Evolutionary conservation across 495 filamentous ascomycete species (phyloP).

Genomic region (Neurospora tetraspora): DNA sequence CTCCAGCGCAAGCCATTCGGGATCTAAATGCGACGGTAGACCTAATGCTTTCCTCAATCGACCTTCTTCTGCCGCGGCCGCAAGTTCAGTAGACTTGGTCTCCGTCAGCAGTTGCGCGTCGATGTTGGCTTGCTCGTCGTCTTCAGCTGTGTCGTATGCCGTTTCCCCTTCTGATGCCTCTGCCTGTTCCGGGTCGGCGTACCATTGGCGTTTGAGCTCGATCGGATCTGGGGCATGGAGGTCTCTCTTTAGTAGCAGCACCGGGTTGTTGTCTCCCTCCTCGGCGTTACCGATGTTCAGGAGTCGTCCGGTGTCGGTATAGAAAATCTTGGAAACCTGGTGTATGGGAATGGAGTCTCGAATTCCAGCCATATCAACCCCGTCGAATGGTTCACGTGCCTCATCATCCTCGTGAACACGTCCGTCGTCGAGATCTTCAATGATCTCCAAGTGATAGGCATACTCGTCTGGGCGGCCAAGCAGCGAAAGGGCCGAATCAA

Average conservation of each 20-base stretch:
- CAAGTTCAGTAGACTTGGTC: slow-evolving; percentile 12
- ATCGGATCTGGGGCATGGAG: slow-evolving; percentile 62
- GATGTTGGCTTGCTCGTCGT: slow-evolving; percentile 49
- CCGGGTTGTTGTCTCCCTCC: slow-evolving; percentile 69
- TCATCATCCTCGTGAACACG: slow-evolving; percentile 78
- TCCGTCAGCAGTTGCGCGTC: slow-evolving; percentile 56
- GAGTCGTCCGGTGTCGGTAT: slow-evolving; percentile 90
- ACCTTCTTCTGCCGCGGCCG: background rate
- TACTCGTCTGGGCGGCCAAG: slow-evolving; percentile 50
- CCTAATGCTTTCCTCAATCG: slow-evolving; percentile 40
- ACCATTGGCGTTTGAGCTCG: slow-evolving; percentile 13
- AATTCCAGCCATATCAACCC: slow-evolving; percentile 63
- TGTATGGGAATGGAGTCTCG: slow-evolving; percentile 78
- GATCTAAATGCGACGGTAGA: slow-evolving; percentile 72
- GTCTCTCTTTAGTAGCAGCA: slow-evolving; percentile 82
- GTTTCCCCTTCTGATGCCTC: background rate
- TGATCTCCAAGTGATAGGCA: slow-evolving; percentile 76
- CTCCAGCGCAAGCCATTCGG: slow-evolving; percentile 93
- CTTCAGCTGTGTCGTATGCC: slow-evolving; percentile 1
- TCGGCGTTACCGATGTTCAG: slow-evolving; percentile 76
- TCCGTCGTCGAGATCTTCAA: slow-evolving; percentile 91
- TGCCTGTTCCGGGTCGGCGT: slow-evolving; percentile 6
- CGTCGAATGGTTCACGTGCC: slow-evolving; percentile 56
- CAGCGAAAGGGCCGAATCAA: background rate
- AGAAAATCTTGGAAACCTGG: slow-evolving; percentile 93